Evolutionary conservation across 805 yeast genomes (phyloP), one percentile per base, ranked within the genome.

Genomic region (Schwanniomyces polymorphus): DNA sequence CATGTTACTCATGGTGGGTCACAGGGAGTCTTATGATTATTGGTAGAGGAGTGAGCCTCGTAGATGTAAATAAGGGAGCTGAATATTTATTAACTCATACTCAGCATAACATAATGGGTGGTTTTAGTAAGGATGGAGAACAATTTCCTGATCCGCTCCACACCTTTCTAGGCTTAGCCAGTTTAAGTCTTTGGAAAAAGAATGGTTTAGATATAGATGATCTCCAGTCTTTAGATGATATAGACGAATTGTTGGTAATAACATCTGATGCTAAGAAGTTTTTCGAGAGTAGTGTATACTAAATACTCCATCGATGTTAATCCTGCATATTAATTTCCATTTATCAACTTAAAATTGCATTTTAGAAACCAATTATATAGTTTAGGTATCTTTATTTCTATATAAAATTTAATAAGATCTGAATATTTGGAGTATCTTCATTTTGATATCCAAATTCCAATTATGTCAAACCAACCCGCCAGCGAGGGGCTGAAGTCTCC

Each of bases 1-100:
- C 96, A 0, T 91, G 97, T 68, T 91, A 91, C 59, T 79, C 86
- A 6, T 91, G 90, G 75, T 91, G 97, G 97, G 79, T 81, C 40
- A 57, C 82, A 12, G 91, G 81, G 2, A 71, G 88, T 4, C 67
- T 89, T 1, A 54, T 85, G 11, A 55, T 88, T 21, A 46, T 53
- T 17, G 43, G 44, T 0, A 16, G 49, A 11, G 52, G 56, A n/a
- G 44, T 63, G 18, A 46, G 49, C 0, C 58, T 81, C 11, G 53
- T 78, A 1, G 70, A 82, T 50, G 29, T 47, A 6, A 58, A 61
- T 0, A 59, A 58, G 5, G 74, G 77, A 1, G 52, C 57, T 2
- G 51, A 60, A 3, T 89, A 75, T 55, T 62, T 90, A 17, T 51
- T 85, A 10, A 53, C 67, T 0, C 61, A 67, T 16, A 84, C 91